Base-by-base conservation (phyloP, 129 eudicot genomes). In the Apium graveolens region DNA sequence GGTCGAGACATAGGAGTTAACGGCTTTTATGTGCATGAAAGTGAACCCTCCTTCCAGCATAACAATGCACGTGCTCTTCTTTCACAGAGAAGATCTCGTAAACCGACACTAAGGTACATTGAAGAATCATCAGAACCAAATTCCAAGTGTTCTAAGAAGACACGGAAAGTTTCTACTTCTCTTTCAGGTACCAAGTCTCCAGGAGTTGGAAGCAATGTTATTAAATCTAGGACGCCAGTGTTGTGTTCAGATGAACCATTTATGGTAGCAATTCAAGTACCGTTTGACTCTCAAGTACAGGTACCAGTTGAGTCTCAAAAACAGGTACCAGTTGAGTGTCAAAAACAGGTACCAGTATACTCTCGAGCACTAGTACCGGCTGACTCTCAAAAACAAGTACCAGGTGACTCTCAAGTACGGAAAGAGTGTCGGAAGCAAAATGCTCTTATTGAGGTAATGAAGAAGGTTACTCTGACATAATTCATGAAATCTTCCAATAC, bases 51-150 rank as follows among this genome's bases (percentile, higher is more conserved):
- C 51, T 46, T 79, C 70, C 82, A 78, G 85, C 84, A 73, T 46
- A 76, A 78, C 70, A 43, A 72, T 76, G 76, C 62, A 73, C 84
- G 76, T 80, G 65, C 75, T 41, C 53, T 11, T 78, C 44, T 80
- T 32, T 44, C 81, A 32, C 86, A 83, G 62, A 93, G 86, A 90
- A 87, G 98, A 84, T 78, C 78, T 9, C 90, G 98, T 62, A 90
- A 86, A 79, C 98, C 97, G 66, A 89, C 96, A 31, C 84, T 66
- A 53, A 87, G 97, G 60, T 93, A 87, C 88, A 86, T 90, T 45
- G 97, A 89, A 29, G 97, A 91, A 88, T 86, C 89, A 41, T 69
- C 89, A 31, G 71, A 77, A 73, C 65, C 62, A 20, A 80, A 66
- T 78, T n/a, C 88, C 11, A 83, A 77, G 78, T 60, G 57, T 45